A percentile compares a stretch with the other conserved stretches of the same genome.
Conservation (phyloP, 2,329 filamentous ascomycete species). For the Xylariales sp. region DNA sequence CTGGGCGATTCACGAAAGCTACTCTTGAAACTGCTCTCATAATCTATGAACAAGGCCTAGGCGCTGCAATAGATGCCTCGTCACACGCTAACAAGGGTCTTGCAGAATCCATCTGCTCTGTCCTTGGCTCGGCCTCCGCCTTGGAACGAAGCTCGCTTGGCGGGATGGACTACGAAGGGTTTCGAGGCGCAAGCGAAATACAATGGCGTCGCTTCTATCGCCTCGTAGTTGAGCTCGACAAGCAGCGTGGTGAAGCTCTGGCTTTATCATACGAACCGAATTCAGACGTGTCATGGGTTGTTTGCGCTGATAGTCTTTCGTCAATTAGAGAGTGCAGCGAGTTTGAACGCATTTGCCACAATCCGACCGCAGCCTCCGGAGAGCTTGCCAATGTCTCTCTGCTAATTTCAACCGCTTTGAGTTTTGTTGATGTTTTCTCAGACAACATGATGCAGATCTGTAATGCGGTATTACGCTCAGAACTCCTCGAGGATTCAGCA, state of each 20-base stretch:
- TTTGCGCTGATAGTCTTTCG: constrained; percentile 77
- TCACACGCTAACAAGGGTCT: constrained; percentile 50
- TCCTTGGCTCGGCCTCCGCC: constrained; percentile 65
- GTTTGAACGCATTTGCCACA: constrained; percentile 72
- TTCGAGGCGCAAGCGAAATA: constrained; percentile 67
- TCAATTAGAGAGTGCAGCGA: constrained; percentile 75
- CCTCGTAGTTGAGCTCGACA: constrained; percentile 80
- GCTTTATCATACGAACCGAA: constrained; percentile 70
- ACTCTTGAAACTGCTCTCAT: constrained; percentile 79
- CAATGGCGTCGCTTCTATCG: constrained; percentile 92
- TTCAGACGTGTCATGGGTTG: constrained; percentile 73
- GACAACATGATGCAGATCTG: constrained; percentile 66
- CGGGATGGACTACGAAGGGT: constrained; percentile 70
- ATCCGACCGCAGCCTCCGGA: constrained; percentile 53
- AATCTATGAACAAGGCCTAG: constrained; percentile 69
- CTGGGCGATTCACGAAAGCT: constrained; percentile 73
- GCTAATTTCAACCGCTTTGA: constrained; percentile 64
- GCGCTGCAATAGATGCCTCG: constrained; percentile 32
- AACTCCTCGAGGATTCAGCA: constrained; percentile 70
- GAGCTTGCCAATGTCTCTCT: constrained; percentile 42
- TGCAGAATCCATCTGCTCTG: constrained; percentile 70
- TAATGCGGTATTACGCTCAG: constrained; percentile 61
- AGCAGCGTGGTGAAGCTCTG: constrained; percentile 76
- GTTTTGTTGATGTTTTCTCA: constrained; percentile 67
- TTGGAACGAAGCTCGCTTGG: constrained; percentile 54